Evolutionary conservation across 331 rosid species (phyloP).

Genomic region (Telfairia occidentalis): DNA sequence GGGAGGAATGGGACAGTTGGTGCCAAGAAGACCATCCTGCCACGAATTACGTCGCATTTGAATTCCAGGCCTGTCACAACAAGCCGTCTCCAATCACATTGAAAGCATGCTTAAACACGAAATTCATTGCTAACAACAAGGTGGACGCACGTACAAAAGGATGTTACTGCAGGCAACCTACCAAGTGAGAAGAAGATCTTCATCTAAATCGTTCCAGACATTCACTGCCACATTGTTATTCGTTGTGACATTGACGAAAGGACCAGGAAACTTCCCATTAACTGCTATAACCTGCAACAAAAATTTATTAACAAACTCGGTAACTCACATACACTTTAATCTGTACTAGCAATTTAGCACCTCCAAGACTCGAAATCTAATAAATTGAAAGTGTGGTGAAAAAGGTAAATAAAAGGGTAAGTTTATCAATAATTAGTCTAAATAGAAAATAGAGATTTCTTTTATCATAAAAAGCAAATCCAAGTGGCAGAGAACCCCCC

Average conservation of each 20-base stretch:
- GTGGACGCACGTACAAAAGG: neutral
- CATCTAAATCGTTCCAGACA: constrained; percentile 64
- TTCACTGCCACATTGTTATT: constrained; percentile 58
- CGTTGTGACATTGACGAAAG: constrained; percentile 60
- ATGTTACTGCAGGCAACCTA: constrained; percentile 19
- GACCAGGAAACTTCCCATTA: constrained; percentile 75
- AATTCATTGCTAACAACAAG: neutral
- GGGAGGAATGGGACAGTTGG: constrained; percentile 87
- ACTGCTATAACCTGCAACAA: constrained; percentile 63
- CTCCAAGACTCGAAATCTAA: neutral
- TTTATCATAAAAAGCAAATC: neutral
- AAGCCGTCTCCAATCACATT: neutral
- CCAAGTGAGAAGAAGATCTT: constrained; percentile 70
- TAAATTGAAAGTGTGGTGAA: neutral
- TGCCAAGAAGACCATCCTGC: constrained; percentile 89
- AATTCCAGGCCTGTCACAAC: constrained; percentile 56
- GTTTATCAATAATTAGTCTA: neutral
- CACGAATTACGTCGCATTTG: constrained; percentile 77
- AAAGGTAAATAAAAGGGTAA: neutral
- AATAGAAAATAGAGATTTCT: neutral
- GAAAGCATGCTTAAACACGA: constrained; percentile 3
- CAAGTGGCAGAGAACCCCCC: neutral
- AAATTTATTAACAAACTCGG: neutral
- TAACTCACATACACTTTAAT: neutral
- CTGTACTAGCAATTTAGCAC: neutral